Evolutionary conservation across 345 rosid species (phyloP), one percentile per base, ranked within the genome.

Genomic region (Citrus trifoliata): DNA sequence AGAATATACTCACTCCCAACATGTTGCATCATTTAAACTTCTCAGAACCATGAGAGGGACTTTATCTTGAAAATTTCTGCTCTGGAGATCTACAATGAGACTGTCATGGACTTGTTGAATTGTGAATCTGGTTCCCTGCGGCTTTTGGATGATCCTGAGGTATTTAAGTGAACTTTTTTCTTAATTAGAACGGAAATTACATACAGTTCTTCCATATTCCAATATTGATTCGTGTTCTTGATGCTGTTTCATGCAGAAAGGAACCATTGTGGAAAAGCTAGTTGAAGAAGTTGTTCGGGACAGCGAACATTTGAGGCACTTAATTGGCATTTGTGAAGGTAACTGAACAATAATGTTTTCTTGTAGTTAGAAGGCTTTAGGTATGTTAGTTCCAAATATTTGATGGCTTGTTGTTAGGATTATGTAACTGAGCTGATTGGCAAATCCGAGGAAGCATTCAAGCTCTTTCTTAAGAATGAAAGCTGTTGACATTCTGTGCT

Each of bases 131-230:
- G 95, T 64, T 85, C 91, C 78, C 94, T 95, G 78, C 86, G 98
- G 70, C 98, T 95, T 85, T 79, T 92, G 84, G 98, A 95, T 86
- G 98, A 95, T 89, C 97, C 98, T 66, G 98, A 95, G 98, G 98
- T 92, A 88, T 64, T 79, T 73, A 66, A 67, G 74, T 64, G 19
- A 59, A 66, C 55, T 58, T 63, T 14, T 40, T 56, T 56, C 27
- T 30, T 51, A 53, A 16, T 53, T 30, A 22, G 28, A 19, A 37
- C 18, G 7, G 38, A 70, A 46, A 18, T 38, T 14, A 28, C n/a
- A 13, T 8, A 21, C 35, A 24, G n/a, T 33, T 48, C 51, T 40
- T 33, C 64, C 58, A 73, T 32, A 69, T 76, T 59, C n/a, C 62
- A 79, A 30, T 65, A 76, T 27, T 33, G 76, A 74, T 25, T 48